Conservation (phyloP, 371 early-diverging fungal genomes). For the Mucor ambiguus region DNA sequence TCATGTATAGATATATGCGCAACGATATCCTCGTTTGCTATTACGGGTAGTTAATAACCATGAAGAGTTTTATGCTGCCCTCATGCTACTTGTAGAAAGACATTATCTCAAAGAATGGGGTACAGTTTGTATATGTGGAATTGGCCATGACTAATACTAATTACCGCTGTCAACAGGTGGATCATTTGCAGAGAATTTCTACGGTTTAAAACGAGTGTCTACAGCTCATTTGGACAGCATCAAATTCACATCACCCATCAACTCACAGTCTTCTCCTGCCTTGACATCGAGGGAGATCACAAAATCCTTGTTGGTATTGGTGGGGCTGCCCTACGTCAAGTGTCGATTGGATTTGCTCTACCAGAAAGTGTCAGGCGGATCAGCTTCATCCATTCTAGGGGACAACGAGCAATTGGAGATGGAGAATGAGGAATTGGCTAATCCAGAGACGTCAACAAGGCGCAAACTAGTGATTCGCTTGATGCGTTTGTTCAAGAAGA, state of each 20-base stretch:
- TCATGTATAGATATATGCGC: constrained; percentile 73
- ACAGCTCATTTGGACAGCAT: constrained; percentile 27
- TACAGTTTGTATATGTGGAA: constrained; percentile 20
- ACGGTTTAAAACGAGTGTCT: constrained; percentile 80
- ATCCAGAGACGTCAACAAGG: constrained; percentile 18
- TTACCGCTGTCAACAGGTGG: constrained; percentile 50
- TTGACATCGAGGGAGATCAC: constrained; percentile 57
- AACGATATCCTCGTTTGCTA: constrained; percentile 85
- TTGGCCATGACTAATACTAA: constrained; percentile 9
- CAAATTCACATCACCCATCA: constrained; percentile 24
- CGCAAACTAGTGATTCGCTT: constrained; percentile 38
- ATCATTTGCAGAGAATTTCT: constrained; percentile 93
- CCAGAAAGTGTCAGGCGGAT: constrained; percentile 68
- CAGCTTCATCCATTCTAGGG: constrained; percentile 70
- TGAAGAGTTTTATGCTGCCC: constrained; percentile 77
- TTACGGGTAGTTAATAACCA: constrained; percentile 76
- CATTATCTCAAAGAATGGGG: constrained; percentile 84
- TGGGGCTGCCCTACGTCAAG: constrained; percentile 78
- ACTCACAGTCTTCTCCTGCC: constrained; percentile 25
- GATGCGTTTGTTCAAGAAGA: constrained; percentile 52
- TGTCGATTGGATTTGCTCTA: constrained; percentile 74
- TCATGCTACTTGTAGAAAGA: constrained; percentile 80
- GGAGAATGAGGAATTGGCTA: constrained; percentile 38
- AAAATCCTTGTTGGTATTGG: constrained; percentile 71
- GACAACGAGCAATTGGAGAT: constrained; percentile 45